A percentile compares a stretch with the other conserved stretches of the same genome.
Evolutionary conservation across 441 rosid species (phyloP).

Genomic region (Lagerstroemia fauriei): DNA sequence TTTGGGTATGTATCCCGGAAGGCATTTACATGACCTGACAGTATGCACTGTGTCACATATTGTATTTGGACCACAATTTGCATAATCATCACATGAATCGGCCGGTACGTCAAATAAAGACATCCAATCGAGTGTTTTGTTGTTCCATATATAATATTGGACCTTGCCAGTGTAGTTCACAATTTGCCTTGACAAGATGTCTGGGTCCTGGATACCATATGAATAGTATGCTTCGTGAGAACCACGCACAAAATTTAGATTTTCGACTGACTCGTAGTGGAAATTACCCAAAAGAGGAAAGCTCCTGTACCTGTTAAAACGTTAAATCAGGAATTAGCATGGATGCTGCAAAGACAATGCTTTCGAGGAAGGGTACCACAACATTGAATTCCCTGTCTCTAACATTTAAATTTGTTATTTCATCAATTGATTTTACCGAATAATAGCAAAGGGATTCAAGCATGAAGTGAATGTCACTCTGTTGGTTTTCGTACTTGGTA

Average conservation of each 20-base stretch:
- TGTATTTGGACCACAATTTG: neutral
- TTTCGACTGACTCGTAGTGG: too few relatives aligned
- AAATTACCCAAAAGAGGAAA: neutral
- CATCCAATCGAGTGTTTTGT: slow-evolving; percentile 17
- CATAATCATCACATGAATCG: neutral
- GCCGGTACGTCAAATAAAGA: neutral
- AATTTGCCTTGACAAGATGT: slow-evolving; percentile 19
- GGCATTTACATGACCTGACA: neutral
- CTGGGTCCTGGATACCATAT: neutral
- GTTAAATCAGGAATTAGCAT: neutral
- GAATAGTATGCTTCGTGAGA: slow-evolving; percentile 16
- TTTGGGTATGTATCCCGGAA: neutral
- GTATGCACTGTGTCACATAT: neutral
- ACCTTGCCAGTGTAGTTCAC: slow-evolving; percentile 15
- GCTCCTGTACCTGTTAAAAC: neutral
- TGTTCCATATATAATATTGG: slow-evolving; percentile 24
- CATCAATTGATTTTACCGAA: too few relatives aligned
- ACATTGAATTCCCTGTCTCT: too few relatives aligned
- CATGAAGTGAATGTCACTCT: too few relatives aligned
- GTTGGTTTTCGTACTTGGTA: too few relatives aligned
- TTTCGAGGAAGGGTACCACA: too few relatives aligned
- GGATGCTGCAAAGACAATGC: too few relatives aligned
- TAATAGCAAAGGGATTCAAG: too few relatives aligned
- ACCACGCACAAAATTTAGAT: too few relatives aligned
- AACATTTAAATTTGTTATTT: too few relatives aligned